Evolutionary conservation across 768 basidiomycete genomes (phyloP).

Genomic region (Boletus tylopilopsis): DNA sequence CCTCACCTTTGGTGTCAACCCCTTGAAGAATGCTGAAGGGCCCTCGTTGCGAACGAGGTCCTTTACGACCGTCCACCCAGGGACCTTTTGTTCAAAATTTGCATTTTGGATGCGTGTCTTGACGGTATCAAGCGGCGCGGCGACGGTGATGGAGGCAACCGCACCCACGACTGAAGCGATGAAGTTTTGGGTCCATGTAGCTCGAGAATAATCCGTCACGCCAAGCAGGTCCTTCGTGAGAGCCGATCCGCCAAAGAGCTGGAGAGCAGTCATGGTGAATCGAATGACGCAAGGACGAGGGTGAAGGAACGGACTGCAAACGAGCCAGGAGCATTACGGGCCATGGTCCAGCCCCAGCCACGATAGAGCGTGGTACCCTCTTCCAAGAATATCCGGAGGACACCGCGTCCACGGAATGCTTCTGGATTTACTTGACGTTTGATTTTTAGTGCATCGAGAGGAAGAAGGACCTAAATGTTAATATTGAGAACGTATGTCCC

Average conservation of each 20-base stretch:
- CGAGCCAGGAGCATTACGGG: constrained; percentile 91
- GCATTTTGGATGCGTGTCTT: constrained; percentile 99
- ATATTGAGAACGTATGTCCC: neutral
- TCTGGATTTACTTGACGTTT: constrained; percentile 98
- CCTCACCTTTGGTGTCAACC: constrained; percentile 88
- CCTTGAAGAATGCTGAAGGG: constrained; percentile 85
- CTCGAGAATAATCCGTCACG: constrained; percentile 84
- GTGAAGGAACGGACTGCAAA: constrained; percentile 71
- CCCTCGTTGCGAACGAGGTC: constrained; percentile 91
- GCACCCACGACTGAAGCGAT: constrained; percentile 93
- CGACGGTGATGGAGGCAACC: constrained; percentile 91
- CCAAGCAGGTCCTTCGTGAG: constrained; percentile 89
- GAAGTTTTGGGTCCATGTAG: constrained; percentile 98
- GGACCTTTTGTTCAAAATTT: constrained; percentile 86
- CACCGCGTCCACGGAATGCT: constrained; percentile 92
- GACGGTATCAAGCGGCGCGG: constrained; percentile 92
- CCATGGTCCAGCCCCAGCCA: constrained; percentile 99
- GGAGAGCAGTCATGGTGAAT: neutral
- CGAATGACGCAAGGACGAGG: neutral
- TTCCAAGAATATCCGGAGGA: constrained; percentile 85
- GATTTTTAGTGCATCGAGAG: constrained; percentile 95
- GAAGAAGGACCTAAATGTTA: constrained; percentile 70
- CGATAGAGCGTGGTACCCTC: constrained; percentile 92
- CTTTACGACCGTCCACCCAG: constrained; percentile 74
- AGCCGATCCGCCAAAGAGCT: constrained; percentile 98